A percentile compares a stretch with the other conserved stretches of the same genome.
Conservation (phyloP, 441 rosid species). For the Gossypium schwendimanii region DNA sequence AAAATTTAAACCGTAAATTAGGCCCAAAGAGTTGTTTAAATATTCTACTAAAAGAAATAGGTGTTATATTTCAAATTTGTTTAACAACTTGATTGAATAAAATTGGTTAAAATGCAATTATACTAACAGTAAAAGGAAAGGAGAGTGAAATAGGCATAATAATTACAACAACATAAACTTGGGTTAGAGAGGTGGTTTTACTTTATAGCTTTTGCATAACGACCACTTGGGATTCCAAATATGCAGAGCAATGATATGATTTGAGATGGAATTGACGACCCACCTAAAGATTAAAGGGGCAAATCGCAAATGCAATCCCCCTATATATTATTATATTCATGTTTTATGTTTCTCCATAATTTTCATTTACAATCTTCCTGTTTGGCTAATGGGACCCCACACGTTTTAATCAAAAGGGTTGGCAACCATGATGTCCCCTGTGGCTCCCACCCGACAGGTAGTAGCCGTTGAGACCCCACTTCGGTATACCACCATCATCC, state of each 20-base stretch:
- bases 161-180: not conserved
- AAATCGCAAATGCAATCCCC: not conserved
- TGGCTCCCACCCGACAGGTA: conserved; percentile 30
- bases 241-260: conserved; percentile 27
- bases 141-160: not conserved
- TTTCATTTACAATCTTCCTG: not conserved
- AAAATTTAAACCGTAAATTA: no score
- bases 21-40: no score
- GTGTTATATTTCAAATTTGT: no score
- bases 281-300: conserved; percentile 27
- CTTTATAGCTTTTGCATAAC: conserved; percentile 20
- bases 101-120: not conserved
- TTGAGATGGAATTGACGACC: conserved; percentile 28
- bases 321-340: not conserved
- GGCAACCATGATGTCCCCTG: conserved; percentile 27
- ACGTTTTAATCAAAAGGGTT: conserved; percentile 28
- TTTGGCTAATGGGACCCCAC: conserved; percentile 28
- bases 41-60: no score
- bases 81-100: no score
- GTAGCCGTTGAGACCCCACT: conserved; percentile 35
- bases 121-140: not conserved
- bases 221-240: conserved; percentile 46
- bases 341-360: not conserved
- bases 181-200: conserved; percentile 1
- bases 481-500: conserved; percentile 2